Base-by-base conservation (phyloP, 768 basidiomycete species). In the Cantharellus cinnabarinus region DNA sequence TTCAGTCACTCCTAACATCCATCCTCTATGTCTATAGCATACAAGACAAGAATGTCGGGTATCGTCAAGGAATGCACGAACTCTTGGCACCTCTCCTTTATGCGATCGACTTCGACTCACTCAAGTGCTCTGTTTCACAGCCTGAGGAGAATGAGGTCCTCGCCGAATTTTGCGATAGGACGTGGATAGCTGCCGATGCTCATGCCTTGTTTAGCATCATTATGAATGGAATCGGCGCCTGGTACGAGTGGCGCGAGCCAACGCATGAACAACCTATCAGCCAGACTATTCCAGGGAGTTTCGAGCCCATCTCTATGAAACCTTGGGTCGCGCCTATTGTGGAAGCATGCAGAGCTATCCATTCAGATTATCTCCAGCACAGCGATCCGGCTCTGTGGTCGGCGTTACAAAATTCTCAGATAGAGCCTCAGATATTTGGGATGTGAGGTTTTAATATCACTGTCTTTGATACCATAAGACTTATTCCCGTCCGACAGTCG, bases 1-100 rank as follows among this genome's bases (percentile, higher is more conserved):
- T 93, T 0, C 89, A 94, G 67, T 73, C 74, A 14, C 79, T 83
- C 65, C 73, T 98, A 44, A 88, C 86, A 0, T 86, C 90, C 64
- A 80, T 95, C 20, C 75, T 99, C 5, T 95, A 91, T 68, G 71
- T 98, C 35, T 86, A 85, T 68, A 82, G 85, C 10, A 75, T 79
- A 44, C 77, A 80, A 67, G 80, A 93, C 67, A 80, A 87, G 1
- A 75, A 82, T 44, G 79, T 94, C 29, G 90, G 91, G 29, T 99
- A 99, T 68, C 79, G 95, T 39, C 95, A 99, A 75, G 94, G 95
- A 58, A 98, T 99, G 95, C 95, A 99, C 66, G 95, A 99, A 67
- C 72, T 98, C 4, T 77, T 97, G 29, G 95, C 93, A 2, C 84
- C 89, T 0, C 69, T 97, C 38, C 87, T 88, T 65, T 80, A 86